Base-by-base conservation (phyloP, 495 filamentous ascomycete genomes). In the Extremus antarcticus region DNA sequence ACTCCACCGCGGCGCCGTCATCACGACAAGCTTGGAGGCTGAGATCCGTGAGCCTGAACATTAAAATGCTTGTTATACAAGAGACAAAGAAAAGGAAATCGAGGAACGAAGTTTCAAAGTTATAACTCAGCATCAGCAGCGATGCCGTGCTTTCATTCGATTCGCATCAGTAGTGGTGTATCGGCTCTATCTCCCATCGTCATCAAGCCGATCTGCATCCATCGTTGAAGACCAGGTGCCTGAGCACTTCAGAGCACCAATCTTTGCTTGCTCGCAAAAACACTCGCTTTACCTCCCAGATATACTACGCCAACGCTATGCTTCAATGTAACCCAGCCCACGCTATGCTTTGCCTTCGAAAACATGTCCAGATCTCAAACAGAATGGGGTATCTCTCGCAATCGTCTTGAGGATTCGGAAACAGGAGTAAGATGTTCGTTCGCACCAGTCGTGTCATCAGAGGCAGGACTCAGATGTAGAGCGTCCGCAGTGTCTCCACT, bases 401-500 rank as follows among this genome's bases (percentile, higher is more conserved):
- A 35, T 24, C n/a, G n/a, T 13, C 7, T 8, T 15, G 4, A 50
- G 47, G 19, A 29, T 50, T 8, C 17, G 20, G 25, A 19, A 50
- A 50, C 9, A 51, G 25, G 19, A 51, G 35, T 35, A 39, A 39
- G 35, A 9, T n/a, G 35, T 9, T 39, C 35, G 35, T 39, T 39
- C 35, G 35, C n/a, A n/a, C n/a, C n/a, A n/a, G n/a, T n/a, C n/a
- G n/a, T n/a, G n/a, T n/a, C n/a, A n/a, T n/a, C n/a, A n/a, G n/a
- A 35, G 22, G 22, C 19, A 16, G 51, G 21, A 20, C 8, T 65
- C 56, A 65, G 25, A 65, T 65, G 51, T 58, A 63, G 17, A 65
- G 63, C 43, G 63, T 61, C 45, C 59, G 54, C 47, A 61, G 39
- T n/a, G 59, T 61, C 41, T 61, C 54, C 38, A 61, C 54, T 1